These are phyloP conservation scores for Phaffomyces opuntiae DNA, from an alignment of 805 yeast genomes.

Conservation along the genomic window DNA sequence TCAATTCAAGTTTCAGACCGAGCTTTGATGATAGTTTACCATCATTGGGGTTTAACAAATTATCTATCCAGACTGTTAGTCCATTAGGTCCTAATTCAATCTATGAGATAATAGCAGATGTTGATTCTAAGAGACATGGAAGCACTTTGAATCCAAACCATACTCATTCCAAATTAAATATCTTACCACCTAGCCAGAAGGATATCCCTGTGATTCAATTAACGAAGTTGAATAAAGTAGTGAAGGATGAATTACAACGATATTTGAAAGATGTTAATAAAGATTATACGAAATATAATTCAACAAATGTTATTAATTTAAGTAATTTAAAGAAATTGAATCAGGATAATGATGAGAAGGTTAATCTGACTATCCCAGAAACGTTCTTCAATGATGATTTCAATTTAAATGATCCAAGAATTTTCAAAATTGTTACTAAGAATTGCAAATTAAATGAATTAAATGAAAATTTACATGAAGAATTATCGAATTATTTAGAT, in stretches of 20 bases:
- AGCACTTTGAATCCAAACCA: constrained; percentile 23
- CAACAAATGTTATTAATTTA: constrained; percentile 35
- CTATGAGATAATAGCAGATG: constrained; percentile 63
- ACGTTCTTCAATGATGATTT: constrained; percentile 65
- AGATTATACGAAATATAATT: constrained; percentile 39
- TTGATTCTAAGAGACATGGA: constrained; percentile 34
- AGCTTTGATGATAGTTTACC: constrained; percentile 30
- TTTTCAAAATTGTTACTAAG: constrained; percentile 69
- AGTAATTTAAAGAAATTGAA: constrained; percentile 20
- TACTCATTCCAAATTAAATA: constrained; percentile 36
- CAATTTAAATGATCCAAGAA: constrained; percentile 81
- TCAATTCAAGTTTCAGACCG: constrained; percentile 24
- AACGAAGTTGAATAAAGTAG: constrained; percentile 41
- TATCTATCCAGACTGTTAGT: constrained; percentile 34
- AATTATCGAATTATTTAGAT: constrained; percentile 76
- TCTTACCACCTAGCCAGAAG: constrained; percentile 62
- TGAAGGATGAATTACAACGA: constrained; percentile 34
- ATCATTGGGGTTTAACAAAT: constrained; percentile 32
- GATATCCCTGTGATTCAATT: constrained; percentile 83
- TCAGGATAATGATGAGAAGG: constrained; percentile 12
- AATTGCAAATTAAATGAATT: constrained; percentile 42
- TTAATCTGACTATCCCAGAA: constrained; percentile 6
- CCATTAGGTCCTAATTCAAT: constrained; percentile 72
- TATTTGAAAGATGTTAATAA: constrained; percentile 38
- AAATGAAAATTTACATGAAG: constrained; percentile 63